These are phyloP conservation scores for Populus tomentosa DNA, from an alignment of 441 rosid species.

Conservation along the genomic window DNA sequence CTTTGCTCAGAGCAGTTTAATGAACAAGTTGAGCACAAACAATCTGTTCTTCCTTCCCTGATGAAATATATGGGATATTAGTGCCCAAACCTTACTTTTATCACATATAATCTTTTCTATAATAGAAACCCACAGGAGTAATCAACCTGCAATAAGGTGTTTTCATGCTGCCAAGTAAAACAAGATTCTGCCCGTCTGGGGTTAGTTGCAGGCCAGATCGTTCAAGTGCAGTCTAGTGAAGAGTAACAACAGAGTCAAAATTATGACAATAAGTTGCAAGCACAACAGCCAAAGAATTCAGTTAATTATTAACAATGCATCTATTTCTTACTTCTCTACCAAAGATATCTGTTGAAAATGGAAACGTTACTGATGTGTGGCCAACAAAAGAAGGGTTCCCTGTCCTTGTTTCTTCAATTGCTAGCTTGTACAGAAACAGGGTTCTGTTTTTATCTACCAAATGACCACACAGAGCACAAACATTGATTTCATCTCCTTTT, in stretches of 20 bases:
- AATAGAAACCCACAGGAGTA: conserved; percentile 16
- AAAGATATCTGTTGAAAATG: conserved; percentile 37
- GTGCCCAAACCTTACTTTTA: background rate
- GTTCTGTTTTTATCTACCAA: conserved; percentile 38
- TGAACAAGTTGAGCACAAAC: conserved; percentile 72
- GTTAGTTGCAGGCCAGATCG: conserved; percentile 58
- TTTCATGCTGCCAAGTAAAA: conserved; percentile 58
- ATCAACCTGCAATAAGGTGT: conserved; percentile 84
- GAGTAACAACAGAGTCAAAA: conserved; percentile 10
- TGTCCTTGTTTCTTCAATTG: conserved; percentile 39
- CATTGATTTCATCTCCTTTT: conserved; percentile 48
- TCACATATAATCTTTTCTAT: conserved; percentile 4
- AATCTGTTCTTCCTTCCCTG: conserved; percentile 68
- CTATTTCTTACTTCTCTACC: conserved; percentile 42
- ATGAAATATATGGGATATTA: conserved; percentile 20
- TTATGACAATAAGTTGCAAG: conserved; percentile 11
- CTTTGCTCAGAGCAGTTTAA: conserved; percentile 46
- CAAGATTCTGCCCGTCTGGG: conserved; percentile 67
- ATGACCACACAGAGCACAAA: conserved; percentile 63
- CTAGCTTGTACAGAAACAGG: conserved; percentile 63
- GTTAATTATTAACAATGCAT: background rate
- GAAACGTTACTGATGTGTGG: conserved; percentile 47
- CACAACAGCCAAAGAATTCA: conserved; percentile 8
- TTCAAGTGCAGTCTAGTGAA: conserved; percentile 53
- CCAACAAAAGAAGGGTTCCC: conserved; percentile 79